These are phyloP conservation scores for Paragyromitra xinjiangensis DNA, from an alignment of 495 filamentous ascomycete species.

Conservation along the genomic window DNA sequence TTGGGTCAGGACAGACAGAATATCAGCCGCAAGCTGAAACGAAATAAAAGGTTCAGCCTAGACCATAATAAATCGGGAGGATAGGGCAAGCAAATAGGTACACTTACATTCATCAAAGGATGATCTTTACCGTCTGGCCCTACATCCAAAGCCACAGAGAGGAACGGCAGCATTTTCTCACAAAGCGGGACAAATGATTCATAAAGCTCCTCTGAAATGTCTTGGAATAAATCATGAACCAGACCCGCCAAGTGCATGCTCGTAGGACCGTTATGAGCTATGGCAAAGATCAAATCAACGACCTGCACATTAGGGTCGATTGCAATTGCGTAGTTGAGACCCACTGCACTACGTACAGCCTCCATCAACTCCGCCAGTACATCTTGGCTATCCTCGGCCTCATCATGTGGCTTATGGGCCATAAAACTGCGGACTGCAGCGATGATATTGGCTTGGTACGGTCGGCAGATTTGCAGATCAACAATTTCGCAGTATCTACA, in stretches of 20 bases:
- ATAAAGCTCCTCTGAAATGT: slow-evolving; percentile 74
- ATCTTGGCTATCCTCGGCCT: slow-evolving; percentile 85
- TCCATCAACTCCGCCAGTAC: slow-evolving; percentile 89
- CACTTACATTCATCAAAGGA: slow-evolving; percentile 73
- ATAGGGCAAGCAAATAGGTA: neutral
- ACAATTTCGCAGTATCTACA: slow-evolving; percentile 57
- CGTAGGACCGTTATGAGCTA: slow-evolving; percentile 84
- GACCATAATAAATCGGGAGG: neutral
- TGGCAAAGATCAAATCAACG: slow-evolving; percentile 84
- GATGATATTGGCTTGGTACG: slow-evolving; percentile 77
- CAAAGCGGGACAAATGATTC: slow-evolving; percentile 82
- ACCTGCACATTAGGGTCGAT: slow-evolving; percentile 71
- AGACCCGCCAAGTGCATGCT: slow-evolving; percentile 83
- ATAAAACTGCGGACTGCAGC: slow-evolving; percentile 79
- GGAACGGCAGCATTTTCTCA: slow-evolving; percentile 82
- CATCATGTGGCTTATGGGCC: slow-evolving; percentile 77
- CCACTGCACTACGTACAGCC: slow-evolving; percentile 82
- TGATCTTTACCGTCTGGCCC: slow-evolving; percentile 83
- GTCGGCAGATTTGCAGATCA: slow-evolving; percentile 62
- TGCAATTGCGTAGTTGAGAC: slow-evolving; percentile 75
- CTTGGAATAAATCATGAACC: slow-evolving; percentile 89
- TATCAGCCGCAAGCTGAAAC: slow-evolving; percentile 79
- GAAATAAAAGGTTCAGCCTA: neutral
- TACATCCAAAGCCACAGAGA: slow-evolving; percentile 88
- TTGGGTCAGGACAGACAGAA: slow-evolving; percentile 81